Percentiles rank a stretch among this genome's conserved stretches.
Evolutionary conservation across 2,329 filamentous ascomycete genomes (phyloP).

Genomic region (Chaetomiaceae sp.): DNA sequence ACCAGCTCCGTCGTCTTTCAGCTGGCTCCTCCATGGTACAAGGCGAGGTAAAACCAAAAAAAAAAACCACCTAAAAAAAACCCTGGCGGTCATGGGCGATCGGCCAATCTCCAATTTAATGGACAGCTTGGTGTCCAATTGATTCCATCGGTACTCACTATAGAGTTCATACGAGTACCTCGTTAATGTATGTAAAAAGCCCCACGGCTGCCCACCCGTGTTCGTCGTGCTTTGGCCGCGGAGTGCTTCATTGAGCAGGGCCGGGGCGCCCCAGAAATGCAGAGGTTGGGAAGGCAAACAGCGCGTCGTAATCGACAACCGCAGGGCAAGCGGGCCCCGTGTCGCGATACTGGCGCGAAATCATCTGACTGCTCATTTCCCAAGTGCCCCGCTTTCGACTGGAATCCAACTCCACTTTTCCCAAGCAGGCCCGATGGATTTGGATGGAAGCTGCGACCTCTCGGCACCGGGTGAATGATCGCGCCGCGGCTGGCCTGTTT

Average conservation of each 20-base stretch:
- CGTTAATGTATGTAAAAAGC: too few species aligned
- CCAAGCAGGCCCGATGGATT: too few species aligned
- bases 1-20: background rate
- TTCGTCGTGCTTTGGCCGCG: too few species aligned
- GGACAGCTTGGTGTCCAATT: too few species aligned
- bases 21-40: background rate
- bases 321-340: background rate
- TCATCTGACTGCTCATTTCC: constrained; percentile 20
- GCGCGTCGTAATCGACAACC: constrained; percentile 14
- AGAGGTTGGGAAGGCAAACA: constrained; percentile 6
- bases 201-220: too few species aligned
- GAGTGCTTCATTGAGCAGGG: background rate
- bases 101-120: too few species aligned
- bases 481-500: constrained; percentile 16
- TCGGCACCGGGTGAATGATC: constrained; percentile 19
- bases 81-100: too few species aligned
- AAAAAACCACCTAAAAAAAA: too few species aligned
- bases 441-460: background rate
- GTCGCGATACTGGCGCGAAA: constrained; percentile 23
- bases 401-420: background rate
- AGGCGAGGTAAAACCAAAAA: too few species aligned
- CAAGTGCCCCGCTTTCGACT: background rate
- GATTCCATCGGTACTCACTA: too few species aligned
- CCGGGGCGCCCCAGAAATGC: background rate
- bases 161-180: too few species aligned